Conservation (phyloP, 2,329 filamentous ascomycete species). For the Metarhizium humberi region DNA sequence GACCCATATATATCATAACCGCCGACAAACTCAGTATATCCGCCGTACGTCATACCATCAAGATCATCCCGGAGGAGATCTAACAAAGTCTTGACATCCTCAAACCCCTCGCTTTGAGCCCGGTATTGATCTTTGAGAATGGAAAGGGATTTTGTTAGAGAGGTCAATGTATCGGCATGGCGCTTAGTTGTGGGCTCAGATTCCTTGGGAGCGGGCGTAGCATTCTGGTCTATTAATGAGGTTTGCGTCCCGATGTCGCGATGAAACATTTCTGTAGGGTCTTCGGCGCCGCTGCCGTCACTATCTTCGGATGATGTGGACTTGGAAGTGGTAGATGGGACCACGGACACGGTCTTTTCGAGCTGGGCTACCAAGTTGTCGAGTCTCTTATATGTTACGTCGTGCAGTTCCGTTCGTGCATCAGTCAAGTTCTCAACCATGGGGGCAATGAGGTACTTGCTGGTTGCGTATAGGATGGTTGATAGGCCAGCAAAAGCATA, state of each 20-base stretch:
- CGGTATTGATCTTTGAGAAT: constrained; percentile 33
- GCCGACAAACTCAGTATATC: constrained; percentile 26
- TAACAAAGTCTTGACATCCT: constrained; percentile 41
- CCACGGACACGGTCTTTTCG: constrained; percentile 49
- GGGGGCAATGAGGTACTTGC: constrained; percentile 58
- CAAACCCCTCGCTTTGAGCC: constrained; percentile 37
- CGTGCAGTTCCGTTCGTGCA: constrained; percentile 43
- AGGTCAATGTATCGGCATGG: constrained; percentile 32
- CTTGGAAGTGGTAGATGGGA: constrained; percentile 32
- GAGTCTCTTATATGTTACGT: constrained; percentile 36
- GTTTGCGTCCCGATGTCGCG: constrained; percentile 76
- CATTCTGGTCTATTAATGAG: constrained; percentile 24
- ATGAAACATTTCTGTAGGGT: constrained; percentile 73
- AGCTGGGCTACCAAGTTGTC: constrained; percentile 38
- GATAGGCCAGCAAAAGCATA: constrained; percentile 49
- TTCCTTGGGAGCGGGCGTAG: constrained; percentile 7
- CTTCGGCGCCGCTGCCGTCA: constrained; percentile 40
- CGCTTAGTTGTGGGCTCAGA: constrained; percentile 21
- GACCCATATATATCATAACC: constrained; percentile 33
- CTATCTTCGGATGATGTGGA: constrained; percentile 12
- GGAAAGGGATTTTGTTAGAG: constrained; percentile 32
- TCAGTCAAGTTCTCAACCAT: constrained; percentile 45
- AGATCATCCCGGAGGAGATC: constrained; percentile 57
- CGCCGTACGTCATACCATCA: constrained; percentile 45
- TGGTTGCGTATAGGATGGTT: constrained; percentile 60